Percentiles rank a stretch among this genome's conserved stretches.
phyloP scores from a whole-genome alignment of 768 basidiomycete genomes.

The Lentinula sp. region DNA sequence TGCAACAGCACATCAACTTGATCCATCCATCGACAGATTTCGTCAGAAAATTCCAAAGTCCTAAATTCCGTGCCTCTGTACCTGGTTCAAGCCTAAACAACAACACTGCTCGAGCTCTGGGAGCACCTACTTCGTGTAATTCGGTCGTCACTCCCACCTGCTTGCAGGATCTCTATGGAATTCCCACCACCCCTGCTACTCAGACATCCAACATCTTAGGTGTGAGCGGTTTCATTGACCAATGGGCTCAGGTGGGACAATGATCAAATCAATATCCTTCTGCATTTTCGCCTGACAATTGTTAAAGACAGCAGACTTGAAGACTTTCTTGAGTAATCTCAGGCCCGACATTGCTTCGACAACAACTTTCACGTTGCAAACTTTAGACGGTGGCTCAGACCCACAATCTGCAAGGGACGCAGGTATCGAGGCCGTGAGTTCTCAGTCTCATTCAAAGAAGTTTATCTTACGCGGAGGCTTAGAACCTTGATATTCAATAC shows the following conservation, averaged over 20 bases:
- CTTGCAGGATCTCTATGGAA: constrained; percentile 26
- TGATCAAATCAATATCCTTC: background rate
- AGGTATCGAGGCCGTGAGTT: constrained; percentile 27
- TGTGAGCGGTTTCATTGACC: constrained; percentile 26
- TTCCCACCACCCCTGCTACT: constrained; percentile 23
- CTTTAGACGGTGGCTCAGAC: constrained; percentile 26
- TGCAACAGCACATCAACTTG: constrained; percentile 18
- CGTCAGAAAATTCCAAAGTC: constrained; percentile 8
- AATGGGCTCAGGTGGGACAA: constrained; percentile 21
- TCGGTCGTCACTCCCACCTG: constrained; percentile 24
- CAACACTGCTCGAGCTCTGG: constrained; percentile 9
- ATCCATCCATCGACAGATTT: constrained; percentile 24
- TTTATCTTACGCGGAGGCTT: background rate
- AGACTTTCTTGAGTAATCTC: constrained; percentile 17
- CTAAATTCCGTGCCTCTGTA: constrained; percentile 12
- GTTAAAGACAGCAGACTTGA: constrained; percentile 16
- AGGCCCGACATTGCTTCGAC: constrained; percentile 24
- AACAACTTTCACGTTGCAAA: constrained; percentile 26
- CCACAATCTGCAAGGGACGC: constrained; percentile 18
- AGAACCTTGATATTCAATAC: constrained; percentile 28
- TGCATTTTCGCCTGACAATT: background rate
- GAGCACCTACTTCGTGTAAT: constrained; percentile 20
- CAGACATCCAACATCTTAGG: constrained; percentile 20
- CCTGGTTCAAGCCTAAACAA: constrained; percentile 8
- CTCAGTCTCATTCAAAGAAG: background rate